Conservation (phyloP, 1,284 basidiomycete species). For the Mycosarcoma mackinlayi region DNA sequence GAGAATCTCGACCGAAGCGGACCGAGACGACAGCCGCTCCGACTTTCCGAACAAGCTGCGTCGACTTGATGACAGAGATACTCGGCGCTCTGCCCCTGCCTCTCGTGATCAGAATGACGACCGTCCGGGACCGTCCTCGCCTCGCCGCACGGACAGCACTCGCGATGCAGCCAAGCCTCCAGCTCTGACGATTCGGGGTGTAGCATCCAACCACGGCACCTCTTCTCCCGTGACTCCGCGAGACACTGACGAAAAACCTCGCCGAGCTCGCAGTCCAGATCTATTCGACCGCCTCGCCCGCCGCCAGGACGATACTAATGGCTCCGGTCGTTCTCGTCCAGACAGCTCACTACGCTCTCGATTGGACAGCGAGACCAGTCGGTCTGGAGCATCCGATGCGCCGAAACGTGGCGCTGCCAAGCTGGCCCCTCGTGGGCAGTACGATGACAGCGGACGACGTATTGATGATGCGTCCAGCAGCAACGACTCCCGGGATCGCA, state of each 20-base stretch:
- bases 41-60: conserved; percentile 33
- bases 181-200: conserved; percentile 33
- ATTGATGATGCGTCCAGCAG: conserved; percentile 17
- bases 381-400: conserved; percentile 4
- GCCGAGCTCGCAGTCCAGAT: conserved; percentile 28
- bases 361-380: conserved; percentile 3
- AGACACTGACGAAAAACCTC: conserved; percentile 7
- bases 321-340: conserved; percentile 12
- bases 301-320: conserved; percentile 20
- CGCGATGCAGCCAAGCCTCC: conserved; percentile 13
- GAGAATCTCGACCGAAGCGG: conserved; percentile 3
- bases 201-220: conserved; percentile 21
- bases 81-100: not conserved
- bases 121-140: conserved; percentile 11
- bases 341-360: conserved; percentile 23
- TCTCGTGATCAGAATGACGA: conserved; percentile 5
- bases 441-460: conserved; percentile 34
- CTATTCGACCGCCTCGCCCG: conserved; percentile 30
- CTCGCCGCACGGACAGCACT: conserved; percentile 11
- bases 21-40: conserved; percentile 14
- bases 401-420: conserved; percentile 12
- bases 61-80: conserved; percentile 20
- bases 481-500: conserved; percentile 7
- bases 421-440: conserved; percentile 34
- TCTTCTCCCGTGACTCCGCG: conserved; percentile 3